Percentiles rank a stretch among this genome's conserved stretches.
Conservation (phyloP, 73 alveolate species). For the Loxodes magnus region DNA sequence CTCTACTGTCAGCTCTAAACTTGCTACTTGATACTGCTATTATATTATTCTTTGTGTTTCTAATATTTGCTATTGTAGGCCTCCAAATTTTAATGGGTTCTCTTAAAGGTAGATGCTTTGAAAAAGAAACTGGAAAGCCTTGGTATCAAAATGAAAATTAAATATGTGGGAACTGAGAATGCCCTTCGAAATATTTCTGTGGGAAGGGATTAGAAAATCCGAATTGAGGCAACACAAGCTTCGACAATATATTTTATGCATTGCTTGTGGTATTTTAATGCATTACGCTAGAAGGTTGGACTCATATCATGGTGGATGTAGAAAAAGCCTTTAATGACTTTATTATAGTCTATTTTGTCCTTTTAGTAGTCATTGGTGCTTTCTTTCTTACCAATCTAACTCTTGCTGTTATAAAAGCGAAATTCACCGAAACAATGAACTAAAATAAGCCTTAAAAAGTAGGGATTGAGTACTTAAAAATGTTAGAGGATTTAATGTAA, state of each 20-base stretch:
- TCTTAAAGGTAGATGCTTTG: slow-evolving; percentile 49
- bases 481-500: no score
- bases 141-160: no score
- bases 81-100: slow-evolving; percentile 59
- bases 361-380: slow-evolving; percentile 74
- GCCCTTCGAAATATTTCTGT: slow-evolving; percentile 34
- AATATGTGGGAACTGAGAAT: no score
- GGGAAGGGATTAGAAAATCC: slow-evolving; percentile 42
- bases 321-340: no score
- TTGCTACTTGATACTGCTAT: slow-evolving; percentile 61
- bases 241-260: slow-evolving; percentile 49
- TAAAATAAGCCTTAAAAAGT: neutral
- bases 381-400: slow-evolving; percentile 76
- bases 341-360: slow-evolving; percentile 48
- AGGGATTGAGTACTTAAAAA: no score
- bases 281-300: slow-evolving; percentile 77
- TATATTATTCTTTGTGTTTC: slow-evolving; percentile 53
- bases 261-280: slow-evolving; percentile 51
- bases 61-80: slow-evolving; percentile 76
- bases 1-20: slow-evolving; percentile 44
- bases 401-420: slow-evolving; percentile 82
- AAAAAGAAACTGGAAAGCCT: slow-evolving; percentile 37
- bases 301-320: slow-evolving; percentile 41
- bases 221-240: slow-evolving; percentile 44
- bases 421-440: slow-evolving; percentile 21